phyloP scores from a whole-genome alignment of 345 rosid genomes.

The Turritis glabra region DNA sequence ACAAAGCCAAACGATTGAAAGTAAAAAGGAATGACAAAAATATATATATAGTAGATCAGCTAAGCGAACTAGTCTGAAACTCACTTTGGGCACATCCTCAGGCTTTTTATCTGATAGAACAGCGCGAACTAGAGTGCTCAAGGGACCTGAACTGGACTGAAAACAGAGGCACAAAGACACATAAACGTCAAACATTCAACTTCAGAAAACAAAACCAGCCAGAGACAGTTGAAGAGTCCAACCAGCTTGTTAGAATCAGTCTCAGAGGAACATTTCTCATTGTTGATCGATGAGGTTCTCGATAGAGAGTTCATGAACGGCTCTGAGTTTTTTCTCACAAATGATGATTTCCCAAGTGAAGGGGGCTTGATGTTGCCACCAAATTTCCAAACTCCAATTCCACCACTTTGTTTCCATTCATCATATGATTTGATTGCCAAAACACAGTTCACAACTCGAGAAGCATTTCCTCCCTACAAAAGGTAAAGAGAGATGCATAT shows the following conservation, averaged over 20 bases:
- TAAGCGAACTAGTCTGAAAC: constrained; percentile 21
- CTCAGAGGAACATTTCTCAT: constrained; percentile 45
- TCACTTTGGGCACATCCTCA: constrained; percentile 78
- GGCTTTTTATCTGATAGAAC: constrained; percentile 76
- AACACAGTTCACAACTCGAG: constrained; percentile 74
- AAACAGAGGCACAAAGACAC: constrained; percentile 13
- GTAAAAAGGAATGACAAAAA: constrained; percentile 7
- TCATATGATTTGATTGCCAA: constrained; percentile 77
- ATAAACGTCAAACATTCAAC: constrained; percentile 6
- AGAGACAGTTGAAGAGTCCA: constrained; percentile 39
- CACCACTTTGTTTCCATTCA: constrained; percentile 83
- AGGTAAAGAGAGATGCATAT: background rate
- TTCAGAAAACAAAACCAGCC: constrained; percentile 16
- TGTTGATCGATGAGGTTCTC: constrained; percentile 54
- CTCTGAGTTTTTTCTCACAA: constrained; percentile 70
- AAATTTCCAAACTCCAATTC: constrained; percentile 79
- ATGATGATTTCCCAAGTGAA: constrained; percentile 46
- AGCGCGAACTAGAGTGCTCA: constrained; percentile 75
- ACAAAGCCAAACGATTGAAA: constrained; percentile 6
- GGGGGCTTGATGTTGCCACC: constrained; percentile 69
- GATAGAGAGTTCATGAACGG: constrained; percentile 71
- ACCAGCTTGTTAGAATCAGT: constrained; percentile 67
- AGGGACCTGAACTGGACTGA: constrained; percentile 57
- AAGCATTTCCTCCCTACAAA: constrained; percentile 76
- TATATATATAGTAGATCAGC: background rate